Evolutionary conservation across 768 basidiomycete genomes (phyloP), one percentile per base, ranked within the genome.

Genomic region (Lentinula edodes): DNA sequence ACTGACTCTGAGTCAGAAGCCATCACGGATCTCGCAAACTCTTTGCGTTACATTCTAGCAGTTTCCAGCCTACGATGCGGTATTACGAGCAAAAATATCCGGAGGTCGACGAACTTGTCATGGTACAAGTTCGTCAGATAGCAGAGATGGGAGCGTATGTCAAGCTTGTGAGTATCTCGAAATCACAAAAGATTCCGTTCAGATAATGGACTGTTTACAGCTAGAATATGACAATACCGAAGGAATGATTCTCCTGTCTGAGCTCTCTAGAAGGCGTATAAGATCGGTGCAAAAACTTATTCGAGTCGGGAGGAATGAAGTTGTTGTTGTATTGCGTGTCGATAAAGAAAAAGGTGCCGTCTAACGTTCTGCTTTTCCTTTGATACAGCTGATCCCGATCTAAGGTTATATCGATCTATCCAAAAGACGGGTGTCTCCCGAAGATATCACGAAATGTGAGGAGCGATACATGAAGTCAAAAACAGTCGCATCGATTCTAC

Each of bases 61-160:
- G 28, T 28, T 16, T 18, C 28, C 18, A 36, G 41, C n/a, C 54
- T 12, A 43, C 18, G 8, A 95, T 95, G 93, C 86, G 95, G 42
- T 98, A 93, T 76, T 97, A 96, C 75, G 88, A 93, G 73, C 91
- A 90, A 70, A 86, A 88, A 68, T 97, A 95, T 72, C 95, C 95
- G 32, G 92, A 98, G 75, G 93, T 97, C 64, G 96, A 99, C 73
- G 93, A 97, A 73, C 88, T 98, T 56, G 97, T 98, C 75, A 98
- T 98, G 96, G 97, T 99, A 12, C 95, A 98, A 72, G 97, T 99
- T 65, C 91, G 93, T 73, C 94, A 97, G 78, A 99, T 99, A 69
- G 93, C 95, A 57, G 96, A 99, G 75, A 99, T 98, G 96, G 97
- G 97, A 52, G 97, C 97, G 50, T 98, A 99, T 73, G 97, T 99